phyloP scores from a whole-genome alignment of 176 grass and related monocot genomes.

The Carex parvula region DNA sequence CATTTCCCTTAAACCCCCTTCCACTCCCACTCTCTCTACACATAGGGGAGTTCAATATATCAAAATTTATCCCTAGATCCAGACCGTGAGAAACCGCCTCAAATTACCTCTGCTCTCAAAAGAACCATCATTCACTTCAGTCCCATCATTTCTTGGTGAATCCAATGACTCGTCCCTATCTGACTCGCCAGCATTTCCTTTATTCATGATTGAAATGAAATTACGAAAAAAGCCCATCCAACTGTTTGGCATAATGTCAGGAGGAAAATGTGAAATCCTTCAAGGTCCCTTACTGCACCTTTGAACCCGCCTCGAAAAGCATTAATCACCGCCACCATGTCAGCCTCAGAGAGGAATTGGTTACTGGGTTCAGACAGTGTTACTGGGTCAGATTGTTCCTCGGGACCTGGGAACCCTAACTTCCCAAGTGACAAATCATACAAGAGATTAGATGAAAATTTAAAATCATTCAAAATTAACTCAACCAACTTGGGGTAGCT shows the following conservation, averaged over 20 bases:
- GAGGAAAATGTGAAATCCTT: conserved; percentile 84
- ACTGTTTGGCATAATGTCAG: conserved; percentile 79
- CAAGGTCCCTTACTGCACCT: conserved; percentile 69
- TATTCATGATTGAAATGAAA: conserved; percentile 65
- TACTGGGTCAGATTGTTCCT: conserved; percentile 32
- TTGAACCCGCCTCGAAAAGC: conserved; percentile 83
- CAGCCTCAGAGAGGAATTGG: conserved; percentile 41
- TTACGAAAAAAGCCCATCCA: conserved; percentile 61
- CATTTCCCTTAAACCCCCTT: conserved; percentile 53
- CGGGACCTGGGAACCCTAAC: conserved; percentile 56
- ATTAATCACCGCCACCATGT: conserved; percentile 50
- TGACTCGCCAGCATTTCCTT: conserved; percentile 41
- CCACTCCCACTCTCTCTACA: conserved; percentile 57
- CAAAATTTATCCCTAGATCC: conserved; percentile 58
- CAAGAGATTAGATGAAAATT: conserved; percentile 75
- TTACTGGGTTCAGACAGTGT: conserved; percentile 30
- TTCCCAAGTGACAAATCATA: conserved; percentile 79
- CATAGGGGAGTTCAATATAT: conserved; percentile 42
- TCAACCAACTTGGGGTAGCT: conserved; percentile 83
- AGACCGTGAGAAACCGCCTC: conserved; percentile 34
- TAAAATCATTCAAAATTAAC: conserved; percentile 67
- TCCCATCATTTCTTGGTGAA: conserved; percentile 5
- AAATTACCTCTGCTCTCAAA: conserved; percentile 47
- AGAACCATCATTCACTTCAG: conserved; percentile 24
- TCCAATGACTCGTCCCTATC: conserved; percentile 54